A percentile compares a stretch with the other conserved stretches of the same genome.
phyloP scores from a whole-genome alignment of 129 eudicot species.

The Escallonia rubra region DNA sequence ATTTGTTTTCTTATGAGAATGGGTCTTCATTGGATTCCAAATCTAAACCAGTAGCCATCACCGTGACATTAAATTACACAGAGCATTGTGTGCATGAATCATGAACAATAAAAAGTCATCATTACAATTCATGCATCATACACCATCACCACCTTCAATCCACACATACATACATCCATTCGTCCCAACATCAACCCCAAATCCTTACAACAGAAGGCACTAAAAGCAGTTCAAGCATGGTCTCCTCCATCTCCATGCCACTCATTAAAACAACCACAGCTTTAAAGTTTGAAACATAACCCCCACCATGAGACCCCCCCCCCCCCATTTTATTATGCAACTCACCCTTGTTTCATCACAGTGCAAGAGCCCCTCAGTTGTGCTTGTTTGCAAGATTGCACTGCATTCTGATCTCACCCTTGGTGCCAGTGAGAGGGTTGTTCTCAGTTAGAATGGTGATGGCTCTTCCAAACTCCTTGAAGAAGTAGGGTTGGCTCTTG shows the following conservation, averaged over 20 bases:
- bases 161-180: slow-evolving; percentile 21
- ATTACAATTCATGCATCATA: slow-evolving; percentile 32
- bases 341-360: slow-evolving; percentile 8
- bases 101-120: slow-evolving; percentile 2
- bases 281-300: neutral
- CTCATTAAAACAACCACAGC: slow-evolving; percentile 18
- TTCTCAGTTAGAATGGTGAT: slow-evolving; percentile 80
- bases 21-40: neutral
- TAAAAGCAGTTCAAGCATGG: neutral
- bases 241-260: slow-evolving; percentile 8
- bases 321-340: slow-evolving; percentile 20
- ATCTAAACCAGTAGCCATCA: slow-evolving; percentile 2
- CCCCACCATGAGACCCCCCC: slow-evolving; percentile 11
- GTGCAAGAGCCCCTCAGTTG: slow-evolving; percentile 19
- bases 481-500: slow-evolving; percentile 85
- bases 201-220: slow-evolving; percentile 20
- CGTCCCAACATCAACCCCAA: slow-evolving; percentile 28
- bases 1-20: neutral
- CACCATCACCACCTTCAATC: slow-evolving; percentile 41
- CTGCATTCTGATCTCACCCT: slow-evolving; percentile 90
- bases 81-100: slow-evolving; percentile 9
- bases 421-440: slow-evolving; percentile 88
- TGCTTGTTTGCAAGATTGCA: slow-evolving; percentile 91
- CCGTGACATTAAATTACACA: slow-evolving; percentile 2
- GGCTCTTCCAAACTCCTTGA: slow-evolving; percentile 74